A percentile compares a stretch with the other conserved stretches of the same genome.
Conservation (phyloP, 345 rosid species). For the Euclidium syriacum region DNA sequence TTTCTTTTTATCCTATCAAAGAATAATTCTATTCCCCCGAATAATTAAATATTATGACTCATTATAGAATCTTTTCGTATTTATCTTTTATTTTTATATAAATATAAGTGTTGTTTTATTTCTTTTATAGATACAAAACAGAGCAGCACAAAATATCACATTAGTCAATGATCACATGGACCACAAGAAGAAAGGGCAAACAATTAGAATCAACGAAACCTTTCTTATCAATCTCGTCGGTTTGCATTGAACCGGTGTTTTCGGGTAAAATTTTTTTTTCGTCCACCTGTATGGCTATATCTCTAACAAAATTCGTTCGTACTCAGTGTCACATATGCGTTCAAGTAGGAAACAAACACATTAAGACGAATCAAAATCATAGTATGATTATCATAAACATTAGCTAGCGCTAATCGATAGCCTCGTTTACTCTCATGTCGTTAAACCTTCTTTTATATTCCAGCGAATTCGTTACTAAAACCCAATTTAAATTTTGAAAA, state of each 20-base stretch:
- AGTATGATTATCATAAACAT: slow-evolving; percentile 2
- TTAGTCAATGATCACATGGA: too few relatives aligned
- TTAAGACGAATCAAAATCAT: not conserved
- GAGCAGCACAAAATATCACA: not conserved
- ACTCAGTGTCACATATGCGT: not conserved
- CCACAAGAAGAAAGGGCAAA: not conserved
- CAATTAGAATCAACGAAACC: too few relatives aligned
- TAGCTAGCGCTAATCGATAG: slow-evolving; percentile 14
- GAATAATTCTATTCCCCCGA: slow-evolving; percentile 9
- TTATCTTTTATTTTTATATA: too few relatives aligned
- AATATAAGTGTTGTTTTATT: too few relatives aligned
- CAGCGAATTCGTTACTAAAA: slow-evolving; percentile 6
- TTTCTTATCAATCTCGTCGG: too few relatives aligned
- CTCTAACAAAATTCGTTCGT: not conserved
- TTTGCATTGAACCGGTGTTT: too few relatives aligned
- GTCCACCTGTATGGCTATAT: too few relatives aligned
- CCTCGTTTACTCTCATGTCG: not conserved
- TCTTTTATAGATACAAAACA: not conserved
- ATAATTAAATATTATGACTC: not conserved
- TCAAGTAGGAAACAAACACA: not conserved
- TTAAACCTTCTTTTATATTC: not conserved
- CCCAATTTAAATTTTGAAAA: too few relatives aligned
- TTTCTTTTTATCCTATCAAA: not conserved
- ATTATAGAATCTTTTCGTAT: not conserved
- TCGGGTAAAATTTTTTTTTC: too few relatives aligned